Evolutionary conservation across 1,139 yeast species (phyloP), one percentile per base, ranked within the genome.

Genomic region (Sugiyamaella grinbergsii): DNA sequence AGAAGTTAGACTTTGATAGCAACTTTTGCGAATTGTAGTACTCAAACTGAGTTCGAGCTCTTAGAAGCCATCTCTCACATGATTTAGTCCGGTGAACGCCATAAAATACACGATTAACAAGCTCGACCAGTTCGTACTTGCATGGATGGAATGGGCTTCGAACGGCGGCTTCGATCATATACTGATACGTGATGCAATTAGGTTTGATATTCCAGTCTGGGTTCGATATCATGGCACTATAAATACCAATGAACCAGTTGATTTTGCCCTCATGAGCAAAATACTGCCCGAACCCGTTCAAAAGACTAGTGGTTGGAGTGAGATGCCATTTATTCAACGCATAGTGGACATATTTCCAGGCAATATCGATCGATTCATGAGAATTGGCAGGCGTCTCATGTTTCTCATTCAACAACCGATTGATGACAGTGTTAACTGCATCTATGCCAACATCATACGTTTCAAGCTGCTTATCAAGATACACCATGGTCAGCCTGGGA

Each of bases 171-270:
- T 57, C 56, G 28, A 63, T 32, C 49, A 63, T 32, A 36, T 50
- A 52, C 24, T 48, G 42, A 44, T 53, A 63, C 2, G 65, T 57
- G 4, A 36, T 28, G 3, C 53, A 40, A 34, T 52, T 53, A 3
- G 62, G 60, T 2, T 46, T n/a, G 2, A 56, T 54, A 2, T 48
- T 41, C 62, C 62, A 62, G 26, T 45, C 32, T 3, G 42, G 32
- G 10, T 24, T 4, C 1, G 39, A 28, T 4, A 26, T 32, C 54
- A 62, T 51, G n/a, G 54, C 56, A 19, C 52, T 54, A 37, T 53
- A 42, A 1, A 61, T 52, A 8, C 65, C 65, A 7, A 62, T 20
- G 47, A 60, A 56, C 63, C 63, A 58, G 46, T 63, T 65, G 8
- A 62, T 29, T 16, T 65, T 56, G 10, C 59, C 58, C 13, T 50